Percentiles rank a stretch among this genome's conserved stretches.
phyloP scores from a whole-genome alignment of 441 rosid genomes.

The Arabidopsis hybrid region DNA sequence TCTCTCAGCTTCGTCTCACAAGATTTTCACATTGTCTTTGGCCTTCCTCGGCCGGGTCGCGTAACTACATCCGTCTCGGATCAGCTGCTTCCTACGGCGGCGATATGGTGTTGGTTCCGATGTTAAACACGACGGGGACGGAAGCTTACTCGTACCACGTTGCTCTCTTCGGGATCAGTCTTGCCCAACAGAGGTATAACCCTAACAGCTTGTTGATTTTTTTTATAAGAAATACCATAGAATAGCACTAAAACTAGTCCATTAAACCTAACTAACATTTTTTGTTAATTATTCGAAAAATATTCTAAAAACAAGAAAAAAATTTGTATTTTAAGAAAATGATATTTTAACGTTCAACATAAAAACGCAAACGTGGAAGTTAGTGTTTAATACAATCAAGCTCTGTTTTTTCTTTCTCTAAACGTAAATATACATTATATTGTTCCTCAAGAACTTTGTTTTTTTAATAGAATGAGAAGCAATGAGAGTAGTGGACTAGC shows the following conservation, averaged over 20 bases:
- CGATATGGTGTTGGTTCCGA: constrained; percentile 37
- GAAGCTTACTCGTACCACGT: constrained; percentile 40
- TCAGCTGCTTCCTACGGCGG: constrained; percentile 36
- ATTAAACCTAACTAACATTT: not conserved
- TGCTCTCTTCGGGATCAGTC: constrained; percentile 33
- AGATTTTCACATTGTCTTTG: constrained; percentile 46
- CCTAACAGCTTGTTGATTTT: no score
- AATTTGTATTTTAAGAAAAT: not conserved
- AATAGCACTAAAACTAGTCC: not conserved
- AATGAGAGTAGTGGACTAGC: constrained; percentile 27
- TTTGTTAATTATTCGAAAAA: not conserved
- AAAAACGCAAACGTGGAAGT: not conserved
- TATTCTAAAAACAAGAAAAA: not conserved
- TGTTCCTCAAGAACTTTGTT: not conserved
- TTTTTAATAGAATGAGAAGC: constrained; percentile 25
- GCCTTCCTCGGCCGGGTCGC: constrained; percentile 39
- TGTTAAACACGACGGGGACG: constrained; percentile 28
- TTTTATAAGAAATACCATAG: no score
- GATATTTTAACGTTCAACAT: not conserved
- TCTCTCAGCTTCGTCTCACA: constrained; percentile 39
- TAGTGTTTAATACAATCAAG: not conserved
- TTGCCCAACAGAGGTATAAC: constrained; percentile 31
- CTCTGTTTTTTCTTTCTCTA: not conserved
- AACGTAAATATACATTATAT: not conserved
- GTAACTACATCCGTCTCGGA: constrained; percentile 43